Evolutionary conservation across 805 yeast genomes (phyloP).

Genomic region (Tetrapisispora iriomotensis): DNA sequence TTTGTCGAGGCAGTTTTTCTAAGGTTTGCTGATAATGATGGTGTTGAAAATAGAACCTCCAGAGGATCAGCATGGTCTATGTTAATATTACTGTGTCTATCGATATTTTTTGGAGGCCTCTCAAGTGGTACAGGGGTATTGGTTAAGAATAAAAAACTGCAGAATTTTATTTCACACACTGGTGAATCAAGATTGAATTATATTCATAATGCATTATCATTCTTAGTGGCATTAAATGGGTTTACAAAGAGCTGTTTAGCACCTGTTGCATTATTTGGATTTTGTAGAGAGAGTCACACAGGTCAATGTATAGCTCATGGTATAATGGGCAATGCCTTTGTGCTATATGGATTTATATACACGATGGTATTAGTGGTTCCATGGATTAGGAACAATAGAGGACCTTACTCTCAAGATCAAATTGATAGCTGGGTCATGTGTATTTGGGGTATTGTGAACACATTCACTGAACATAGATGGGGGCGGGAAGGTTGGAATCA

Average conservation of each 20-base stretch:
- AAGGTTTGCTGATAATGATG: conserved; percentile 53
- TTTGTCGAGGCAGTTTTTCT: conserved; percentile 47
- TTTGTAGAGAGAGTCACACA: conserved; percentile 71
- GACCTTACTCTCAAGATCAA: conserved; percentile 66
- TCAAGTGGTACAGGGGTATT: conserved; percentile 43
- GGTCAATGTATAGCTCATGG: conserved; percentile 98
- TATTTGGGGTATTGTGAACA: conserved; percentile 85
- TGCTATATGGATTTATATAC: conserved; percentile 67
- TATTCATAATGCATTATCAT: conserved; percentile 39
- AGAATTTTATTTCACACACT: conserved; percentile 30
- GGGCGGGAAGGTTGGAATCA: conserved; percentile 80
- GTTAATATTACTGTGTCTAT: conserved; percentile 33
- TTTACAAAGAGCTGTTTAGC: conserved; percentile 78
- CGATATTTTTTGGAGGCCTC: conserved; percentile 46
- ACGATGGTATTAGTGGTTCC: conserved; percentile 60
- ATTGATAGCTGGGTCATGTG: conserved; percentile 76
- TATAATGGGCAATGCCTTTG: conserved; percentile 87
- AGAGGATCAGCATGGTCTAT: conserved; percentile 59
- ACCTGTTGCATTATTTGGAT: conserved; percentile 75
- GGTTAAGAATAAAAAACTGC: conserved; percentile 27
- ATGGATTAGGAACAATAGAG: conserved; percentile 50
- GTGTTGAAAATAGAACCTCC: conserved; percentile 58
- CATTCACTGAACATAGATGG: conserved; percentile 96
- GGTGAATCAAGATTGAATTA: conserved; percentile 30
- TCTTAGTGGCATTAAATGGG: conserved; percentile 44